These are phyloP conservation scores for Oryza glaberrima DNA, from an alignment of 176 grass and related monocot genomes.

Conservation along the genomic window DNA sequence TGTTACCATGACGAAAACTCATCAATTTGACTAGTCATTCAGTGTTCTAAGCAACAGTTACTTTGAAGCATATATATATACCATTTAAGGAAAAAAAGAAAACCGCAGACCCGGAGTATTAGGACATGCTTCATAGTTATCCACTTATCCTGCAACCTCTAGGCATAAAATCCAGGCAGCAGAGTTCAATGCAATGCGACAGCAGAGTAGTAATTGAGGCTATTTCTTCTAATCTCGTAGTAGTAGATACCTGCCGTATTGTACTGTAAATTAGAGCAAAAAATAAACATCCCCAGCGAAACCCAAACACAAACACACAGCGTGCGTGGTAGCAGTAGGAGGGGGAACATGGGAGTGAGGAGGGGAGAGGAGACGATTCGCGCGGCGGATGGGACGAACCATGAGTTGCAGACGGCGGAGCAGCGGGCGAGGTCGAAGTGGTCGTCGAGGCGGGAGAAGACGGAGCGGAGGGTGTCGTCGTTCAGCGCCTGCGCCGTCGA, in stretches of 20 bases:
- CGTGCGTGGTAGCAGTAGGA: neutral
- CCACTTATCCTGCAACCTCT: neutral
- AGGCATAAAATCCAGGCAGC: neutral
- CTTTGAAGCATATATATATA: neutral
- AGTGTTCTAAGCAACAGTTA: neutral
- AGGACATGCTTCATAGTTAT: neutral
- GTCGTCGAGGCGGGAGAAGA: constrained; percentile 75
- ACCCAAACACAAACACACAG: neutral
- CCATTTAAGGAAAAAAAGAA: neutral
- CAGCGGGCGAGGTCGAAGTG: constrained; percentile 92
- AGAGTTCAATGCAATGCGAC: neutral
- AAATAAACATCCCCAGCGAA: neutral
- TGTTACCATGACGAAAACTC: no score
- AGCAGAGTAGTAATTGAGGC: neutral
- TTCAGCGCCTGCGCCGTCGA: constrained; percentile 47
- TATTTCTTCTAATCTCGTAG: neutral
- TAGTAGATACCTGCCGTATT: neutral
- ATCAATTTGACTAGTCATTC: neutral
- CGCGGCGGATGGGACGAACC: constrained; percentile 46
- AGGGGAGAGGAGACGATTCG: neutral
- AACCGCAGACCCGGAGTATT: no score
- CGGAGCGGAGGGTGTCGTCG: constrained; percentile 65
- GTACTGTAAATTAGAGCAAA: neutral
- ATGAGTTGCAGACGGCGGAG: constrained; percentile 84
- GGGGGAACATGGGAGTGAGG: neutral